Base-by-base conservation (phyloP, 768 basidiomycete genomes). In the Tricholoma furcatifolium region DNA sequence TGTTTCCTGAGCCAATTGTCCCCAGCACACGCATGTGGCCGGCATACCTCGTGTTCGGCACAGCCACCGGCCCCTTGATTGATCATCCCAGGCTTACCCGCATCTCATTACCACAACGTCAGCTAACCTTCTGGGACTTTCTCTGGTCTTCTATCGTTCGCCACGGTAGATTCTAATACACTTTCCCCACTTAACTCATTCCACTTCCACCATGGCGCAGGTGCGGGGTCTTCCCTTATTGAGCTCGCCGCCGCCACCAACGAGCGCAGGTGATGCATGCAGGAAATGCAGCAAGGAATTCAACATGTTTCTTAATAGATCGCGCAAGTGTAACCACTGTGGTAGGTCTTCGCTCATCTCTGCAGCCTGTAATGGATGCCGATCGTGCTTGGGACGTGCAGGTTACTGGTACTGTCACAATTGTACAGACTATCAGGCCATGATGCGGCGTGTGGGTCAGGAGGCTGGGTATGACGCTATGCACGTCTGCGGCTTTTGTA, bases 201-300 rank as follows among this genome's bases (percentile, higher is more conserved):
- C 31, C 18, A 34, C 21, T n/a, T n/a, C 18, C 20, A 15, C 18
- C 23, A 65, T 63, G 62, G 51, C 66, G n/a, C 61, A 66, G 47
- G 47, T 54, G 47, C 72, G 71, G 50, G 88, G 88, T 31, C 68
- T 91, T 53, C 88, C 88, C 0, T 70, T 91, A 10, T 76, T 91
- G 38, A 90, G 87, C 57, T 87, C 87, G 1, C 85, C 79, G 7
- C 81, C 83, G 2, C 80, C 80, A 0, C 51, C 67, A 4, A 58
- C 58, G 21, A 65, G 70, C 9, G 53, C 61, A 14, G 60, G 67
- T 8, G 68, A 68, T 47, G 54, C 67, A 23, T 90, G 88, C 56
- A 78, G 86, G 64, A 89, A 82, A 65, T 91, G 88, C 63, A 80
- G 75, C 64, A 89, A 77, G 65, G 88, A 90, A 62, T 90, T 90